phyloP scores from a whole-genome alignment of 192 early-diverging fungal species.

The Coemansia furcata region DNA sequence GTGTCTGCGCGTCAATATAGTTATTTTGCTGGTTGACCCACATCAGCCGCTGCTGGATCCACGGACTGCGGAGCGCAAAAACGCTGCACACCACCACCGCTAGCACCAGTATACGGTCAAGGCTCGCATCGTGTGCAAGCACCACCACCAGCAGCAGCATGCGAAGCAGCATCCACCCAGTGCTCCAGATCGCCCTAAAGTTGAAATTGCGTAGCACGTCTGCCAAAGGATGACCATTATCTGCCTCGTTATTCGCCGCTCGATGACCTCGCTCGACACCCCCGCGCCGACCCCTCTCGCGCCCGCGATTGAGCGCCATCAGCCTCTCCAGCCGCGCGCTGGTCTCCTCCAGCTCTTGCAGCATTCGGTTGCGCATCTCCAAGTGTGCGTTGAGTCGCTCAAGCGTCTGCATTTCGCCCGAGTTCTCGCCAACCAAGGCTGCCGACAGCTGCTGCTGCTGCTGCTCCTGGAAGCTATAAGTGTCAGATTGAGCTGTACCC shows the following conservation, averaged over 20 bases:
- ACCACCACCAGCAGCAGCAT: conserved; percentile 34
- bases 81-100: conserved; percentile 8
- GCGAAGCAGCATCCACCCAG: conserved; percentile 31
- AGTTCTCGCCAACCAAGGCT: not conserved
- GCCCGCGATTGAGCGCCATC: conserved; percentile 1
- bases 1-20: not conserved
- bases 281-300: not conserved
- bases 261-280: not conserved
- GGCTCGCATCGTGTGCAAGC: conserved; percentile 37
- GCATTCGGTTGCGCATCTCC: not conserved
- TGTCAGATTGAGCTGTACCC: not conserved
- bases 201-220: conserved; percentile 24
- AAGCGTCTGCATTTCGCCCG: not conserved
- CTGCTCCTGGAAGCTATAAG: not conserved
- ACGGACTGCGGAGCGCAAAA: conserved; percentile 18
- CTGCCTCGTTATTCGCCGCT: not conserved
- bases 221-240: conserved; percentile 6
- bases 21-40: conserved; percentile 13
- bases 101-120: conserved; percentile 30
- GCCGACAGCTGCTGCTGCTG: not conserved
- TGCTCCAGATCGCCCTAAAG: conserved; percentile 34
- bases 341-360: conserved; percentile 1
- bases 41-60: conserved; percentile 18
- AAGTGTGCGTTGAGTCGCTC: not conserved
- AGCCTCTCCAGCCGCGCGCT: not conserved